A percentile compares a stretch with the other conserved stretches of the same genome.
phyloP scores from a whole-genome alignment of 768 basidiomycete genomes.

The Mycena latifolia region DNA sequence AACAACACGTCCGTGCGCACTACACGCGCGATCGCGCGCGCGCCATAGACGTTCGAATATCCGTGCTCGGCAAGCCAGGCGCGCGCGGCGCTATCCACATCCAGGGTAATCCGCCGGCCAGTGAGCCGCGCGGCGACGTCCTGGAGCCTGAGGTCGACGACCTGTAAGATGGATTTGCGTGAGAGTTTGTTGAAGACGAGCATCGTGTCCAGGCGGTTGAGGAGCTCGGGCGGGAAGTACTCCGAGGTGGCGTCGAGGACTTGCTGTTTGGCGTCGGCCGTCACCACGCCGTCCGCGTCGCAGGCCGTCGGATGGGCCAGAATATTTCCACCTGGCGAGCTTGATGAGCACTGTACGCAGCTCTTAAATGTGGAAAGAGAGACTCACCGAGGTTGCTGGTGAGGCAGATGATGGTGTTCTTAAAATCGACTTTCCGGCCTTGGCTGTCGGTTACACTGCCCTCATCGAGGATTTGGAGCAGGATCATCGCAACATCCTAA shows the following conservation, averaged over 20 bases:
- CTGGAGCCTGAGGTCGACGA: constrained; percentile 80
- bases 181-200: constrained; percentile 94
- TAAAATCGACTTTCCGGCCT: constrained; percentile 93
- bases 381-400: constrained; percentile 86
- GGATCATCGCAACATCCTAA: constrained; percentile 88
- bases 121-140: constrained; percentile 80
- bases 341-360: constrained; percentile 7
- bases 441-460: constrained; percentile 92
- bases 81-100: constrained; percentile 72
- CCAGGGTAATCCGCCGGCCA: constrained; percentile 74
- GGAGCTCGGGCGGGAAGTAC: constrained; percentile 91
- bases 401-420: constrained; percentile 92
- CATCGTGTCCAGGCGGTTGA: constrained; percentile 91
- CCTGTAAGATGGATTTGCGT: constrained; percentile 75
- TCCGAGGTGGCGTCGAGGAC: constrained; percentile 82
- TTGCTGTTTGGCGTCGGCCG: constrained; percentile 67
- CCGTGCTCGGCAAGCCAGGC: constrained; percentile 82
- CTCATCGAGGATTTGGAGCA: constrained; percentile 93
- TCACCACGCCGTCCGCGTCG: constrained; percentile 73
- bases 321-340: constrained; percentile 66
- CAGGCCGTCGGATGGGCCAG: constrained; percentile 77
- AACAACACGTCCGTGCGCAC: constrained; percentile 86
- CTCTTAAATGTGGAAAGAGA: not conserved
- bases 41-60: constrained; percentile 89
- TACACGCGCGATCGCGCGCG: constrained; percentile 88